Conservation (phyloP, 805 yeast genomes). For the Zygotorulaspora danielsina region DNA sequence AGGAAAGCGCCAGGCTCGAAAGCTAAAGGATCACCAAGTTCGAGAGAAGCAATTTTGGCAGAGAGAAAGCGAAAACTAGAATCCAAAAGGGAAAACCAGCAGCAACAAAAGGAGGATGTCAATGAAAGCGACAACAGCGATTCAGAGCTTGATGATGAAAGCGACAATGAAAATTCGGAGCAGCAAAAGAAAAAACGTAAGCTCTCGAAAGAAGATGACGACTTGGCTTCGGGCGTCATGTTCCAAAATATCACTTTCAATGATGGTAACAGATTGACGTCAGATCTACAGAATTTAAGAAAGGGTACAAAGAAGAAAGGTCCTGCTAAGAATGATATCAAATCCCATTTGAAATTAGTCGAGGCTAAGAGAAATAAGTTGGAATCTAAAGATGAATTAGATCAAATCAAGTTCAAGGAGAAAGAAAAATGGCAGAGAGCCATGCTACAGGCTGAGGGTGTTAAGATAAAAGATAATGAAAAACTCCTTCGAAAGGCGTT, state of each 20-base stretch:
- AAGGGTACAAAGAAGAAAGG: conserved; percentile 60
- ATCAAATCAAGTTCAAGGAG: conserved; percentile 52
- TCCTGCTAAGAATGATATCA: conserved; percentile 77
- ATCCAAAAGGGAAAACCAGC: conserved; percentile 38
- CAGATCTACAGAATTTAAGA: conserved; percentile 60
- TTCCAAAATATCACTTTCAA: conserved; percentile 79
- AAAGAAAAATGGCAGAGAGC: conserved; percentile 84
- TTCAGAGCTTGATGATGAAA: conserved; percentile 33
- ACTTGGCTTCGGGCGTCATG: conserved; percentile 44
- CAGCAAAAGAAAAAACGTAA: conserved; percentile 33
- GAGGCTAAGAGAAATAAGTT: conserved; percentile 70
- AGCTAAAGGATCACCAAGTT: conserved; percentile 73
- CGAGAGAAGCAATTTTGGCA: conserved; percentile 73
- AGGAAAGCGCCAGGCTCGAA: conserved; percentile 91
- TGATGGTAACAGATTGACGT: conserved; percentile 75
- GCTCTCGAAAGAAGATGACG: conserved; percentile 34
- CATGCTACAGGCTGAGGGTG: conserved; percentile 81
- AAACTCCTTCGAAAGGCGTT: conserved; percentile 78
- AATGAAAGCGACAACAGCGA: conserved; percentile 29
- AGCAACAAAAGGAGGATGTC: conserved; percentile 38
- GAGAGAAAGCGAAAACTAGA: conserved; percentile 51
- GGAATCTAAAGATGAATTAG: conserved; percentile 57
- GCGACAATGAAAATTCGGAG: conserved; percentile 21
- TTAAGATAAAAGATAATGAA: conserved; percentile 86
- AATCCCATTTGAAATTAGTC: conserved; percentile 71